A percentile compares a stretch with the other conserved stretches of the same genome.
phyloP scores from a whole-genome alignment of 768 basidiomycete species.

The Russula vinacea region DNA sequence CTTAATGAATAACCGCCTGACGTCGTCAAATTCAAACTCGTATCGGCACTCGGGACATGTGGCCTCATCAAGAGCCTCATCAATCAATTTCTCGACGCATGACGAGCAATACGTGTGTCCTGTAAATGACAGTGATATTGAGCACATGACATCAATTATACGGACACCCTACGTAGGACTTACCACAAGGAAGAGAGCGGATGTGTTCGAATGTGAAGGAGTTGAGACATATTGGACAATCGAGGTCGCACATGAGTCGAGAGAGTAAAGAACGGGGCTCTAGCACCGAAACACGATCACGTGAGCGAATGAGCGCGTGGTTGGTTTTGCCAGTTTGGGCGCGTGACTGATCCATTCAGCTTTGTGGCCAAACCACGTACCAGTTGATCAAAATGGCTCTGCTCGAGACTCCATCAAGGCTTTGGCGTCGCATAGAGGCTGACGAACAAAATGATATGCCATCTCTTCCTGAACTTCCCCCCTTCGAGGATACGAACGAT shows the following conservation, averaged over 20 bases:
- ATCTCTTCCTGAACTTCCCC: constrained; percentile 74
- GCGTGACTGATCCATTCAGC: background rate
- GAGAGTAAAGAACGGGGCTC: too few relatives aligned
- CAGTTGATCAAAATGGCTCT: constrained; percentile 27
- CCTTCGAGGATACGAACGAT: constrained; percentile 60
- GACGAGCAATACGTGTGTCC: constrained; percentile 22
- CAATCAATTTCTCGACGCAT: constrained; percentile 9
- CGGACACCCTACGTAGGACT: background rate
- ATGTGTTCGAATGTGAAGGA: constrained; percentile 9
- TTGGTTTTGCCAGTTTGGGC: background rate
- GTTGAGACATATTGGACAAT: constrained; percentile 24
- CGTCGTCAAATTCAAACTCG: background rate
- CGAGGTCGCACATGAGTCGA: constrained; percentile 10
- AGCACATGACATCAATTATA: background rate
- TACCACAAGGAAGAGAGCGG: constrained; percentile 23
- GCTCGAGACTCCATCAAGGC: constrained; percentile 75
- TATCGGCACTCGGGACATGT: constrained; percentile 22
- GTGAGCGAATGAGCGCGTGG: constrained; percentile 8
- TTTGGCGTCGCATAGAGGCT: constrained; percentile 80
- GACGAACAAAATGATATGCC: constrained; percentile 75
- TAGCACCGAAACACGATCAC: constrained; percentile 13
- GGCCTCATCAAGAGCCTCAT: background rate
- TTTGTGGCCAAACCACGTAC: background rate
- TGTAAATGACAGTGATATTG: background rate
- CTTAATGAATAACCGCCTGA: constrained; percentile 16